These are phyloP conservation scores for Ramaria sp. DNA, from an alignment of 768 basidiomycete species.

Conservation along the genomic window DNA sequence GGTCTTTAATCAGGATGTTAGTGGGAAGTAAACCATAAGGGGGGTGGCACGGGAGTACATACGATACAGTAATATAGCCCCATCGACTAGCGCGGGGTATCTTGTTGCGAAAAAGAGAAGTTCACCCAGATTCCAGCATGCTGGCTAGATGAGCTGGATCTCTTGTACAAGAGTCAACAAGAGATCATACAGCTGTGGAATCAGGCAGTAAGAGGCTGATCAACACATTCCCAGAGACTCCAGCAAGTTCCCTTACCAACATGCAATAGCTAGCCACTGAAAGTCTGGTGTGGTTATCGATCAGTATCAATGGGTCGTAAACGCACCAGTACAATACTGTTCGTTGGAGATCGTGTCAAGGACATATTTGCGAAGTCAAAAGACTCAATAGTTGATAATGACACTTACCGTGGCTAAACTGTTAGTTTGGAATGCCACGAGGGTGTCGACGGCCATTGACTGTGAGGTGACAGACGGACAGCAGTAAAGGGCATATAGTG, in stretches of 20 bases:
- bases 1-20: background rate
- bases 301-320: background rate
- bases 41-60: background rate
- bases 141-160: slow-evolving; percentile 7
- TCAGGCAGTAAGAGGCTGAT: background rate
- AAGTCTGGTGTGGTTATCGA: background rate
- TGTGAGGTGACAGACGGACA: no score
- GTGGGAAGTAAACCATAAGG: background rate
- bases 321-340: background rate
- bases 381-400: no score
- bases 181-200: slow-evolving; percentile 7
- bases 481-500: no score
- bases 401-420: no score
- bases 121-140: slow-evolving; percentile 3
- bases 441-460: no score
- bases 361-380: no score
- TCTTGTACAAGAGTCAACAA: slow-evolving; percentile 8
- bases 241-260: background rate
- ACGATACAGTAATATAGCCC: background rate
- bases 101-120: slow-evolving; percentile 3
- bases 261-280: background rate
- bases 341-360: no score
- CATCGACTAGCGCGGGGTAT: slow-evolving; percentile 1
- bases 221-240: background rate
- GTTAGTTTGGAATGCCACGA: no score